Percentiles rank a stretch among this genome's conserved stretches.
phyloP scores from a whole-genome alignment of 2,329 filamentous ascomycete genomes.

The Diplodia corticola region DNA sequence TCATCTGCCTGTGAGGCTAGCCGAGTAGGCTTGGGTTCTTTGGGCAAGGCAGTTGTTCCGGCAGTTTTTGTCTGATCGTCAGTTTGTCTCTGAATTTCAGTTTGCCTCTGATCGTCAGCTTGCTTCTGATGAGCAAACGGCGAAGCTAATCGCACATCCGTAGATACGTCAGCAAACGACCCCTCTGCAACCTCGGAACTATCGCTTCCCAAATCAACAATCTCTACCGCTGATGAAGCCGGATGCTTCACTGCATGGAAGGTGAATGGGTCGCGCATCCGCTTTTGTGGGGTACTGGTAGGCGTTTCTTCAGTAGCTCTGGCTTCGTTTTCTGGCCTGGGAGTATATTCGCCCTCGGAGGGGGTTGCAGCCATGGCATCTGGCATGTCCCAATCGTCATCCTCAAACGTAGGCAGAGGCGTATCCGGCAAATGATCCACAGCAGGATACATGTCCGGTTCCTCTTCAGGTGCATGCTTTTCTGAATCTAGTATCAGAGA shows the following conservation, averaged over 20 bases:
- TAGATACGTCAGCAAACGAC: too few relatives aligned
- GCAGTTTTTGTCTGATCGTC: too few relatives aligned
- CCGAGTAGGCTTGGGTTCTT: neutral
- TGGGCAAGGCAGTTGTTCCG: neutral
- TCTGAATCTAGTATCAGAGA: neutral
- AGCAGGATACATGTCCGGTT: neutral
- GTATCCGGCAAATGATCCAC: neutral
- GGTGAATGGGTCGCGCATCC: neutral
- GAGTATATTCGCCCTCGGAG: neutral
- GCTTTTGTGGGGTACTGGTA: neutral
- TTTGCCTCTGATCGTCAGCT: neutral
- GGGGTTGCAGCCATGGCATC: neutral
- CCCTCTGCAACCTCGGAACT: neutral
- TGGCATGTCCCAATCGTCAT: slow-evolving; percentile 11
- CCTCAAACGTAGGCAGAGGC: neutral
- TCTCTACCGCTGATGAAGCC: neutral
- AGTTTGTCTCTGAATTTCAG: neutral
- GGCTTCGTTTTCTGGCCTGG: neutral
- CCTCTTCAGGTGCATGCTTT: neutral
- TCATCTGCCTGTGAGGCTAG: neutral
- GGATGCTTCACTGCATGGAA: neutral
- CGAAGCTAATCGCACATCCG: neutral
- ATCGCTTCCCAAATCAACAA: slow-evolving; percentile 5
- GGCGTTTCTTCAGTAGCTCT: neutral
- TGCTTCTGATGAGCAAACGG: neutral